Evolutionary conservation across 768 basidiomycete species (phyloP).

Genomic region (Auricularia sp.): DNA sequence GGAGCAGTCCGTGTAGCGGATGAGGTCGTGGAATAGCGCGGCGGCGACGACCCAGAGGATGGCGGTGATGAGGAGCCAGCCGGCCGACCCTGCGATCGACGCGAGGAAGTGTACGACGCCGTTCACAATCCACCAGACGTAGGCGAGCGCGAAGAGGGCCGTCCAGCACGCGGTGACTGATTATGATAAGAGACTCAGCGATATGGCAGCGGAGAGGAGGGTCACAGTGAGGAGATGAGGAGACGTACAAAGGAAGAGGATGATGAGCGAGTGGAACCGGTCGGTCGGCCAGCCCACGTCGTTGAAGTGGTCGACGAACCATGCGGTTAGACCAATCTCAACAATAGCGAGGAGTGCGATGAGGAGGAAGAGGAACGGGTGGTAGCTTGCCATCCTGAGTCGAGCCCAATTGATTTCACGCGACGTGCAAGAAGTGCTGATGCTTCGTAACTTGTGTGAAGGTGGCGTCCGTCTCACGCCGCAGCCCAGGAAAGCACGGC

Average conservation of each 20-base stretch:
- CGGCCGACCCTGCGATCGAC: constrained; percentile 66
- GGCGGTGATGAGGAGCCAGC: constrained; percentile 60
- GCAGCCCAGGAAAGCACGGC: not conserved
- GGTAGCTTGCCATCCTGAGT: constrained; percentile 9
- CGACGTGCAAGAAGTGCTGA: not conserved
- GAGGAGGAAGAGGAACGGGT: constrained; percentile 32
- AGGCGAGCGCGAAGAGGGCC: constrained; percentile 56
- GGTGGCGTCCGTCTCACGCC: not conserved
- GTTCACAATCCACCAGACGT: constrained; percentile 61
- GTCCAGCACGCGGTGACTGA: constrained; percentile 68
- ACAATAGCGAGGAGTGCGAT: constrained; percentile 60
- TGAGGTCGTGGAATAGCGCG: constrained; percentile 57
- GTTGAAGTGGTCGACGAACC: constrained; percentile 61
- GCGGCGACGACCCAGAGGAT: constrained; percentile 62
- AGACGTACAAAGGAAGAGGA: constrained; percentile 38
- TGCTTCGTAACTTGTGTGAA: not conserved
- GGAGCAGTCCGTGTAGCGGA: constrained; percentile 50
- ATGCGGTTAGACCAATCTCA: constrained; percentile 66
- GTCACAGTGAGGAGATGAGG: not conserved
- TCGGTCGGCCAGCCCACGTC: constrained; percentile 46
- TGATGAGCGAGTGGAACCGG: constrained; percentile 38
- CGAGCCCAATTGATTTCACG: no score
- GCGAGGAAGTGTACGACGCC: constrained; percentile 59
- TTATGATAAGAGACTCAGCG: constrained; percentile 11
- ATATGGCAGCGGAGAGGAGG: no score